These are phyloP conservation scores for Colletotrichum simmondsii DNA, from an alignment of 2,329 filamentous ascomycete species.

Conservation along the genomic window DNA sequence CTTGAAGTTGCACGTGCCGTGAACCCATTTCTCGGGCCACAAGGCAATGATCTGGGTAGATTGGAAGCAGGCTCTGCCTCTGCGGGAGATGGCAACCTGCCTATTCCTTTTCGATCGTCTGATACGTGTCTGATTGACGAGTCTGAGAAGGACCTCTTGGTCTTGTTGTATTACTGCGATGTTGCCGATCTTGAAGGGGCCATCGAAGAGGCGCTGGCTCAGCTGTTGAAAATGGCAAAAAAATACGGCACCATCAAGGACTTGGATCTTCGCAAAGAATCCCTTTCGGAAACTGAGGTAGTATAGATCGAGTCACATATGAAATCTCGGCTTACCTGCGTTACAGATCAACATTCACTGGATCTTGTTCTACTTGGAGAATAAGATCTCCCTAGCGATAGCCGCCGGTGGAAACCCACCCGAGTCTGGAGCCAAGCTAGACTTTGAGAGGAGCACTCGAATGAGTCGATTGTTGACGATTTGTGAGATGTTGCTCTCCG, in stretches of 20 bases:
- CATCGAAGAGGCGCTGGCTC: constrained; percentile 24
- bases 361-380: constrained; percentile 27
- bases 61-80: background rate
- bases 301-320: too few relatives aligned
- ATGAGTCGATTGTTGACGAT: constrained; percentile 32
- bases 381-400: background rate
- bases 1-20: constrained; percentile 27
- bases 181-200: constrained; percentile 5
- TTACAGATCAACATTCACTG: constrained; percentile 21
- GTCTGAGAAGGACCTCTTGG: constrained; percentile 33
- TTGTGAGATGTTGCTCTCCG: constrained; percentile 32
- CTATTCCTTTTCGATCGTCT: constrained; percentile 17
- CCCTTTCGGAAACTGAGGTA: constrained; percentile 34
- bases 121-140: constrained; percentile 28
- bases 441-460: constrained; percentile 20
- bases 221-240: constrained; percentile 12
- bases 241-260: constrained; percentile 33
- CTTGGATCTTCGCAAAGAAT: constrained; percentile 33
- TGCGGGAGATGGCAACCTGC: background rate
- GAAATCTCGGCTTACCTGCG: background rate
- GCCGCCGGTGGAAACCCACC: background rate
- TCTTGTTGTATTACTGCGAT: constrained; percentile 35
- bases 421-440: constrained; percentile 2
- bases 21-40: constrained; percentile 32
- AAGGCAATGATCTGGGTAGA: background rate